Conservation (phyloP, 768 basidiomycete genomes). For the Boletus sensibilis region DNA sequence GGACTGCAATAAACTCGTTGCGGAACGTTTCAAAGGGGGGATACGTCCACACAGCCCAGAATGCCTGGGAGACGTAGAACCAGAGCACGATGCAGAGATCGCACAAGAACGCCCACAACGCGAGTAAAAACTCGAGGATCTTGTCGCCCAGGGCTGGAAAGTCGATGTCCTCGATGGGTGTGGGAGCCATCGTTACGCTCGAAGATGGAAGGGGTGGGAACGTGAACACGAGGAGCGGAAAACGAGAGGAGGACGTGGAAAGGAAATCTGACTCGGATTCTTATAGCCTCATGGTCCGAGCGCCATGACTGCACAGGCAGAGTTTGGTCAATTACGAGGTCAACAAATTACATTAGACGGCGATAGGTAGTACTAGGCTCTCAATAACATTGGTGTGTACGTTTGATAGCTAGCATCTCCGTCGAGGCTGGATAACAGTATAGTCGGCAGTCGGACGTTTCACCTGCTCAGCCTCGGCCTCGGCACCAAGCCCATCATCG, state of each 20-base stretch:
- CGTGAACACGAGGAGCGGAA: background rate
- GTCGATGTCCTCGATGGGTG: conserved; percentile 19
- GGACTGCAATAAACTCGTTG: conserved; percentile 8
- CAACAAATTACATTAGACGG: too few relatives aligned
- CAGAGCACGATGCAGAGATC: conserved; percentile 6
- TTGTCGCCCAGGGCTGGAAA: conserved; percentile 14
- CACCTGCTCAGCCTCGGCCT: background rate
- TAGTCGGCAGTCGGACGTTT: background rate
- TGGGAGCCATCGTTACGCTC: conserved; percentile 13
- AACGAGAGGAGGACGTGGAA: background rate
- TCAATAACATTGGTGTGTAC: too few relatives aligned
- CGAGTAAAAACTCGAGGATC: conserved; percentile 14
- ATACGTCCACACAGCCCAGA: conserved; percentile 15
- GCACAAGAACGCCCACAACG: conserved; percentile 6
- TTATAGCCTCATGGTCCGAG: background rate
- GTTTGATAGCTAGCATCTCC: too few relatives aligned
- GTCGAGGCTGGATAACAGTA: too few relatives aligned
- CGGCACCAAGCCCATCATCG: too few relatives aligned
- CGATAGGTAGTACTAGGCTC: too few relatives aligned
- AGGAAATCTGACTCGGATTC: too few relatives aligned
- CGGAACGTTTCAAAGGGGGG: conserved; percentile 26
- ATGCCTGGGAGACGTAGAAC: conserved; percentile 8
- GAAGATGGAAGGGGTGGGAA: background rate
- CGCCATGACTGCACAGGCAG: background rate
- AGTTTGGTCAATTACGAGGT: background rate